Evolutionary conservation across 495 filamentous ascomycete genomes (phyloP).

Genomic region (Talaromyces ruber): DNA sequence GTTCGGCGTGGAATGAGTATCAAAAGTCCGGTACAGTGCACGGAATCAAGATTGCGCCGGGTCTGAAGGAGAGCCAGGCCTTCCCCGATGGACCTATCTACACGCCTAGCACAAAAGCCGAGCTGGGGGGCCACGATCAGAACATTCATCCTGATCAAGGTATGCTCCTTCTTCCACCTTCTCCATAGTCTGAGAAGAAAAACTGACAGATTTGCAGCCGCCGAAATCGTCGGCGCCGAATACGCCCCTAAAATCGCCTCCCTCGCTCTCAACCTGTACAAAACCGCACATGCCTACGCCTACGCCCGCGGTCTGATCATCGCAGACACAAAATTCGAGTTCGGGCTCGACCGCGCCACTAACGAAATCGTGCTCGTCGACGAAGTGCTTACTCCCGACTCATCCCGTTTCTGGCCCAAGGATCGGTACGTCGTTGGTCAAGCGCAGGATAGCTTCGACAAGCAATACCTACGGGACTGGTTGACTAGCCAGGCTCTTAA

Average conservation of each 20-base stretch:
- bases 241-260: conserved; percentile 69
- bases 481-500: conserved; percentile 61
- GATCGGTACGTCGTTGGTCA: conserved; percentile 63
- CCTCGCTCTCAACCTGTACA: conserved; percentile 66
- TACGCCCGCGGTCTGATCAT: conserved; percentile 77
- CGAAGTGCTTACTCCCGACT: conserved; percentile 85
- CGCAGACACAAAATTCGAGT: conserved; percentile 83
- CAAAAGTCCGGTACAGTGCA: conserved; percentile 69
- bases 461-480: conserved; percentile 89
- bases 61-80: conserved; percentile 61
- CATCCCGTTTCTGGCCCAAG: conserved; percentile 81
- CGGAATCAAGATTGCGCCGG: conserved; percentile 58
- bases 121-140: conserved; percentile 74
- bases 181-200: background rate
- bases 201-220: conserved; percentile 29
- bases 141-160: conserved; percentile 74
- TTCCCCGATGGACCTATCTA: conserved; percentile 69
- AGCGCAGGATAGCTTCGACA: conserved; percentile 79
- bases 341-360: conserved; percentile 64
- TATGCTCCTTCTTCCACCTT: conserved; percentile 15
- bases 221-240: conserved; percentile 59
- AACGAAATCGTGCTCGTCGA: conserved; percentile 79
- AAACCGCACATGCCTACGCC: conserved; percentile 65
- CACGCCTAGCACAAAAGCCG: conserved; percentile 88
- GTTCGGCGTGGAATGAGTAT: conserved; percentile 83